Evolutionary conservation across 495 filamentous ascomycete species (phyloP), one percentile per base, ranked within the genome.

Genomic region (Daldinia decipiens): DNA sequence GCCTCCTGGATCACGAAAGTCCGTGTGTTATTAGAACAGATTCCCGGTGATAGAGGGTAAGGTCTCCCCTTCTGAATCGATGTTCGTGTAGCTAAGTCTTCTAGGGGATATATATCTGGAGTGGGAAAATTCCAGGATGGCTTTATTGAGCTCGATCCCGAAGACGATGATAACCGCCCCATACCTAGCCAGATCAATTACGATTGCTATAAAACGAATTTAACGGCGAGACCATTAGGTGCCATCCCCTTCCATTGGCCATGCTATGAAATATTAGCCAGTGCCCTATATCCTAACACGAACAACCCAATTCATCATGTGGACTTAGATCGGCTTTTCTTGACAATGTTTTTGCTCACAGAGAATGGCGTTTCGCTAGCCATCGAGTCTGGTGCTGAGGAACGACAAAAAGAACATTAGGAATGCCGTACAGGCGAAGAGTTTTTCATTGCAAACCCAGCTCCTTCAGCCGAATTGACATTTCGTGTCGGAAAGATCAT

Each of bases 211-310:
- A 17, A 19, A 29, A 2, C 5, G 29, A 39, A 45, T 3, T 12
- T 15, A 17, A 6, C 24, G 5, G 1, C 4, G 5, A 1, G 4
- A 6, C n/a, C 29, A 15, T 9, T 53, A 8, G 52, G 52, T 0
- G 56, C 55, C 24, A 51, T 59, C n/a, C 63, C 63, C 43, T 40
- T 66, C 45, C 63, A 66, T 24, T 40, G 45, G 63, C 31, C 55
- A 43, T 66, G 63, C 26, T 43, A 21, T 24, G 34, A 66, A 59
- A 32, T 59, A 53, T 34, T 66, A 5, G 63, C 63, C 38, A 21
- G 11, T 6, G 19, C 40, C 5, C 32, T 59, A 24, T 31, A 7
- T 36, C 63, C 63, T 2, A 13, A 21, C 24, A 17, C 0, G 1
- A 11, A 32, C 11, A 9, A 59, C 15, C 56, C 63, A n/a, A 26